phyloP scores from a whole-genome alignment of 768 basidiomycete genomes.

The Suillus subluteus region DNA sequence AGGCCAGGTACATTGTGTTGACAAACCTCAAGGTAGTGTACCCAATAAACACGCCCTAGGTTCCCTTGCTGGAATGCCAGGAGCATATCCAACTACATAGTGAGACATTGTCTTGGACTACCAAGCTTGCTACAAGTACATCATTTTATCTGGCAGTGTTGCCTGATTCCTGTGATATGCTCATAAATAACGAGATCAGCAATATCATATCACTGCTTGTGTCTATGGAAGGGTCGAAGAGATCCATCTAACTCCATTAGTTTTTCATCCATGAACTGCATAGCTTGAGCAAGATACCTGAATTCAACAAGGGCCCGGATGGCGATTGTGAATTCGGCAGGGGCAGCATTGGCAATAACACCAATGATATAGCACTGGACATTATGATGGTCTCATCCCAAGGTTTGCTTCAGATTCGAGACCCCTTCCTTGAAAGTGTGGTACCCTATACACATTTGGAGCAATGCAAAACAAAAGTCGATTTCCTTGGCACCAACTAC shows the following conservation, averaged over 20 bases:
- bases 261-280: slow-evolving; percentile 25
- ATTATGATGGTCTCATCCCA: slow-evolving; percentile 41
- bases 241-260: slow-evolving; percentile 22
- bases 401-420: slow-evolving; percentile 44
- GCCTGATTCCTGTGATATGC: too few species aligned
- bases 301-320: slow-evolving; percentile 42
- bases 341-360: slow-evolving; percentile 38
- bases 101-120: too few species aligned
- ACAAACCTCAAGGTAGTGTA: too few species aligned
- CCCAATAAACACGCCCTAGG: too few species aligned
- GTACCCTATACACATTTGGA: slow-evolving; percentile 40
- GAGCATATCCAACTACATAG: too few species aligned
- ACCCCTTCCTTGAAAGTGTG: slow-evolving; percentile 45
- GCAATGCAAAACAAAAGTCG: slow-evolving; percentile 39
- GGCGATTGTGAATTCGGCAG: slow-evolving; percentile 32
- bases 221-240: slow-evolving; percentile 34
- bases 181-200: too few species aligned
- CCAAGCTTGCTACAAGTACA: too few species aligned
- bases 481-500: slow-evolving; percentile 36
- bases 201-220: slow-evolving; percentile 39
- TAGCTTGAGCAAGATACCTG: slow-evolving; percentile 39
- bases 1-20: too few species aligned
- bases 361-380: slow-evolving; percentile 39
- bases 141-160: too few species aligned
- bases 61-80: too few species aligned